Conservation (phyloP, 192 early-diverging fungal species). For the Coemansia sp. region DNA sequence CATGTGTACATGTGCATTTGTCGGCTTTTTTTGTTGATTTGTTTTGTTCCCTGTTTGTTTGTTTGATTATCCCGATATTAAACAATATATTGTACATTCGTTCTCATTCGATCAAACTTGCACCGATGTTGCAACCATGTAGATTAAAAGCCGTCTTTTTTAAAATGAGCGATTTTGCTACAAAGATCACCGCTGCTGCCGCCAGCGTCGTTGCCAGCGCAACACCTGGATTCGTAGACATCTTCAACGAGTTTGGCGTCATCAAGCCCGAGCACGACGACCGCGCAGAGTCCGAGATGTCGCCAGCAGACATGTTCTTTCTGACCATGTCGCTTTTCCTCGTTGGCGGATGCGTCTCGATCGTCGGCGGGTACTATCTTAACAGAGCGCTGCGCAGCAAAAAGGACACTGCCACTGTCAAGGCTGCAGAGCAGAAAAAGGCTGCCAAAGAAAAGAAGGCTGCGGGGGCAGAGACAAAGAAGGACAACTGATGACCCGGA, state of each 20-base stretch:
- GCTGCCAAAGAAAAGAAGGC: slow-evolving; percentile 11
- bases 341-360: slow-evolving; percentile 50
- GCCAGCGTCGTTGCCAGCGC: slow-evolving; percentile 39
- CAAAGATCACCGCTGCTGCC: slow-evolving; percentile 30
- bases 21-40: background rate
- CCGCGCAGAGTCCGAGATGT: slow-evolving; percentile 52
- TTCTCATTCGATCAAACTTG: too few species aligned
- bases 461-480: background rate
- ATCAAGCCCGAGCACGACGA: slow-evolving; percentile 51
- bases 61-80: background rate
- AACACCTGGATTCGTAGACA: slow-evolving; percentile 22
- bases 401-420: slow-evolving; percentile 23
- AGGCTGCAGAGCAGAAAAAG: slow-evolving; percentile 29
- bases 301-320: slow-evolving; percentile 52
- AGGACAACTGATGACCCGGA: slow-evolving; percentile 10
- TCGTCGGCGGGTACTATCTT: slow-evolving; percentile 52
- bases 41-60: too few species aligned
- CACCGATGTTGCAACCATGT: too few species aligned
- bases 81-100: too few species aligned
- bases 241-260: slow-evolving; percentile 48
- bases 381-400: slow-evolving; percentile 48
- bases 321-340: slow-evolving; percentile 53
- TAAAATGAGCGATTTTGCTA: slow-evolving; percentile 38
- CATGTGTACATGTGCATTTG: too few species aligned
- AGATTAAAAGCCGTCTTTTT: too few species aligned